Evolutionary conservation across 2,329 filamentous ascomycete genomes (phyloP).

Genomic region (Fusarium incarnatum): DNA sequence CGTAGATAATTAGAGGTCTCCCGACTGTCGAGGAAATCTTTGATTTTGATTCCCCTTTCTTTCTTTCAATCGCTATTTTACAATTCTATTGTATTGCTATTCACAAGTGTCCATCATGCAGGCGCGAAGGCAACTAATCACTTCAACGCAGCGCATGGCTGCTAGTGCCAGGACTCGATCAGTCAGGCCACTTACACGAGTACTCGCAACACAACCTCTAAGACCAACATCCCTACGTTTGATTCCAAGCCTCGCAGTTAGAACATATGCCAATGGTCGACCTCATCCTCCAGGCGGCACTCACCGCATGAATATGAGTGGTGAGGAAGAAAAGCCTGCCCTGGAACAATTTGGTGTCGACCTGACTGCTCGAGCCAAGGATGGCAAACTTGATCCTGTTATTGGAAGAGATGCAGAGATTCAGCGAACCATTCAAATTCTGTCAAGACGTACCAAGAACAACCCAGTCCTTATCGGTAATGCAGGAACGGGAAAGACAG

Average conservation of each 20-base stretch:
- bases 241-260: conserved; percentile 56
- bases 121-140: conserved; percentile 55
- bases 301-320: conserved; percentile 91
- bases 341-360: conserved; percentile 93
- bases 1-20: conserved; percentile 39
- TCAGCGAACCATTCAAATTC: conserved; percentile 91
- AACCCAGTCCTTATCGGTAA: conserved; percentile 94
- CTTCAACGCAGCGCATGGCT: conserved; percentile 54
- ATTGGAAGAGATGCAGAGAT: conserved; percentile 94
- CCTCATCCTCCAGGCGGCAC: conserved; percentile 92
- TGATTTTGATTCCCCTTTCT: conserved; percentile 11
- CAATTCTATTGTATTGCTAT: conserved; percentile 3
- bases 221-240: conserved; percentile 45
- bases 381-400: conserved; percentile 93
- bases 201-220: conserved; percentile 37
- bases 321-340: conserved; percentile 81
- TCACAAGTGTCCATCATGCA: conserved; percentile 51
- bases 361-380: conserved; percentile 83
- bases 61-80: conserved; percentile 6
- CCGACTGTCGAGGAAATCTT: conserved; percentile 5
- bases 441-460: conserved; percentile 94
- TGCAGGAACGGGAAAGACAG: conserved; percentile 93
- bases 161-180: conserved; percentile 47
- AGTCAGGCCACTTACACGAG: conserved; percentile 47
- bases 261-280: conserved; percentile 75